A percentile compares a stretch with the other conserved stretches of the same genome.
phyloP scores from a whole-genome alignment of 75 land plant species.

The Pinus tabuliformis region DNA sequence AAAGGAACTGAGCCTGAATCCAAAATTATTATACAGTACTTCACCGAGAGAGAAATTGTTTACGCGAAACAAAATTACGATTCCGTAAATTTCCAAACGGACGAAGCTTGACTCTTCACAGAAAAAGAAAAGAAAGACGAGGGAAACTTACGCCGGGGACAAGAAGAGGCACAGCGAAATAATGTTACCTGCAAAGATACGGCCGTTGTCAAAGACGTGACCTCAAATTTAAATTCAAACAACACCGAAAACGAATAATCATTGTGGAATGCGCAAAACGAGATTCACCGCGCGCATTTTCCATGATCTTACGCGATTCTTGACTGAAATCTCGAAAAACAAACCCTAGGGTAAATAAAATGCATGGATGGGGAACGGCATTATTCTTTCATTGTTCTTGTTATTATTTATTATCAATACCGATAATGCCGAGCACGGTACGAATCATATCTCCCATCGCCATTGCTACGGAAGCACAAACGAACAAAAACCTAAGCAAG shows the following conservation, averaged over 20 bases:
- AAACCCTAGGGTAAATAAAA: too few species aligned
- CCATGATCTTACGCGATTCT: too few species aligned
- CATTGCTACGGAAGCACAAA: slow-evolving; percentile 7
- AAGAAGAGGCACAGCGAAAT: slow-evolving; percentile 49
- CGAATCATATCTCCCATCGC: slow-evolving; percentile 16
- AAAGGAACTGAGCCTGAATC: background rate
- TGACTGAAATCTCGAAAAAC: too few species aligned
- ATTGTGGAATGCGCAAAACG: too few species aligned
- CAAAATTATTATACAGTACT: too few species aligned
- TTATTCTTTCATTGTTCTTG: too few species aligned
- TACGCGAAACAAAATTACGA: background rate
- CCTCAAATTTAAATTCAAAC: too few species aligned
- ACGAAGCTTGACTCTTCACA: background rate
- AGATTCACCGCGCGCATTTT: too few species aligned
- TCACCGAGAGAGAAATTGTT: background rate
- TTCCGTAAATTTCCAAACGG: background rate
- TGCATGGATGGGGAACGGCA: too few species aligned
- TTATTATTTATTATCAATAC: slow-evolving; percentile 1
- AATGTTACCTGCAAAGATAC: slow-evolving; percentile 48
- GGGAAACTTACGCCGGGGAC: slow-evolving; percentile 38
- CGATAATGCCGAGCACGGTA: slow-evolving; percentile 25
- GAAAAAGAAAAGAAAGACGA: background rate
- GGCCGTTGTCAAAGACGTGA: too few species aligned
- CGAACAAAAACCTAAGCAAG: too few species aligned
- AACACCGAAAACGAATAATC: too few species aligned